These are phyloP conservation scores for Jamesozyma piceae DNA, from an alignment of 805 yeast genomes.

Conservation along the genomic window DNA sequence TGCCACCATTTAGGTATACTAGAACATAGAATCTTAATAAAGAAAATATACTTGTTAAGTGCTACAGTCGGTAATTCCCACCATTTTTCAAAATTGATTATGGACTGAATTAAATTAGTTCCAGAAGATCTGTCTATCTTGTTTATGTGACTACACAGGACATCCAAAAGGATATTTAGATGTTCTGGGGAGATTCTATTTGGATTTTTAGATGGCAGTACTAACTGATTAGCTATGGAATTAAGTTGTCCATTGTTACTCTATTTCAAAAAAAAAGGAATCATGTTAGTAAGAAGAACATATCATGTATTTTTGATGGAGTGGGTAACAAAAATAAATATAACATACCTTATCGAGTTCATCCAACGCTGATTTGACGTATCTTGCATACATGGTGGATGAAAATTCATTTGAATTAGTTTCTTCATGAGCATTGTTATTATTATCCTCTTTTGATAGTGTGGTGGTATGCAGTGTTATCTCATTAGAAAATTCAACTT, in stretches of 20 bases:
- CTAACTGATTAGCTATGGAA: slow-evolving; percentile 49
- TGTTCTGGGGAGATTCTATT: slow-evolving; percentile 48
- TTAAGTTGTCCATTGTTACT: slow-evolving; percentile 49
- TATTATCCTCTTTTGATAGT: slow-evolving; percentile 2
- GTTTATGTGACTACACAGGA: slow-evolving; percentile 55
- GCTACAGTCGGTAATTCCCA: slow-evolving; percentile 38
- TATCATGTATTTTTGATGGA: background rate
- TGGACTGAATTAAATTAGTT: slow-evolving; percentile 45
- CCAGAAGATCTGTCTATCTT: slow-evolving; percentile 49
- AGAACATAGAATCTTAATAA: slow-evolving; percentile 69
- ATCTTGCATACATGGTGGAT: slow-evolving; percentile 32
- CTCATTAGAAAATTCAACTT: slow-evolving; percentile 26
- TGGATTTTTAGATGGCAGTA: slow-evolving; percentile 40
- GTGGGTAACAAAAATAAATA: background rate
- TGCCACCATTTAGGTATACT: slow-evolving; percentile 85
- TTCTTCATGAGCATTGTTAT: slow-evolving; percentile 5
- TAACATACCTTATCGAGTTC: slow-evolving; percentile 49
- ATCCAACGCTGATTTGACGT: slow-evolving; percentile 59
- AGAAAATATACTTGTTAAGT: slow-evolving; percentile 52
- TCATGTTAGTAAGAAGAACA: slow-evolving; percentile 13
- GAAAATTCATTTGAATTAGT: slow-evolving; percentile 23
- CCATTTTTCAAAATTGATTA: slow-evolving; percentile 58
- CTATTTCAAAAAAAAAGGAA: slow-evolving; percentile 12
- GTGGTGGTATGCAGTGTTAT: slow-evolving; percentile 10
- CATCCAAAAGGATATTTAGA: slow-evolving; percentile 45